Base-by-base conservation (phyloP, 345 rosid genomes). In the Eutrema yunnanense region DNA sequence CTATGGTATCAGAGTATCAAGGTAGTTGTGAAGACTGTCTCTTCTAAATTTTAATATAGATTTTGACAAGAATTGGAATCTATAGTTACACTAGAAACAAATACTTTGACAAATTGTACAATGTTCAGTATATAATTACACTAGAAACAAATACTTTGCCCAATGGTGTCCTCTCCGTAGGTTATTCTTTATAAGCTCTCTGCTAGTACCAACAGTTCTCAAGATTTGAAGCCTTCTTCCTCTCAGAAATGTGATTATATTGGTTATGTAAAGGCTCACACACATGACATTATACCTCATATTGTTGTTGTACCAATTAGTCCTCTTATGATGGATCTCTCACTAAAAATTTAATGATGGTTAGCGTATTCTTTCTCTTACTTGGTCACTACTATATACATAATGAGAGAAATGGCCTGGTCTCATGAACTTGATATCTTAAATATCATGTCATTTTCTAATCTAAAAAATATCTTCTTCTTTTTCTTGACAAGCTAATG, bases 201-300 rank as follows among this genome's bases (percentile, higher is more conserved):
- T 19, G 72, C 54, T 66, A 85, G 82, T 78, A 65, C 62, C 32
- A 54, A 74, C 55, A 78, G 65, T 64, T 69, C 76, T 36, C 51
- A 56, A 73, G 85, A 65, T 75, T 82, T 75, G 63, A 63, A 49
- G 36, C 77, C 80, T 66, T 73, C 84, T 54, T 69, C 76, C 66
- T 59, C 84, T 80, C 90, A 84, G 83, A 88, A 87, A 76, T 94
- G 97, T 97, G 83, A 86, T 51, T 91, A 82, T 82, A 84, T 94
- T 72, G 86, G 92, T 79, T 79, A 83, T 74, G 90, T 86, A 13
- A 87, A 89, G 81, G 87, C 93, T 76, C 98, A 91, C 81, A 91
- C 97, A 1, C 96, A 94, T 79, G 97, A 94, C 79, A 82, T 94
- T 67, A 83, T 90, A 80, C 90, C 98, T 42, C 83, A 91, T 84